These are phyloP conservation scores for Oryza punctata DNA, from an alignment of 176 grass and related monocot species.

Conservation along the genomic window DNA sequence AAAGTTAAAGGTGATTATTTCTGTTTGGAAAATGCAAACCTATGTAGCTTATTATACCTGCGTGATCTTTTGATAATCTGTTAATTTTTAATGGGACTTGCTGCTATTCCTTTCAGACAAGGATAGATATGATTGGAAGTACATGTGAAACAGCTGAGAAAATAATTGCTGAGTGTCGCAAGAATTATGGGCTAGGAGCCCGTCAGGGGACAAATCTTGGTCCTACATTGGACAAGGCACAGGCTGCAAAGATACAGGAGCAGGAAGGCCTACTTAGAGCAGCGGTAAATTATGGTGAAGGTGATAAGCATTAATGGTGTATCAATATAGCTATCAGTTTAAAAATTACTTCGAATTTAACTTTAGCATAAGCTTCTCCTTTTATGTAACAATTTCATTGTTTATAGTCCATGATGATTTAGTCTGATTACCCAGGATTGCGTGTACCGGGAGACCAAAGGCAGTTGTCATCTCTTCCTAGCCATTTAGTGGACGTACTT, in stretches of 20 bases:
- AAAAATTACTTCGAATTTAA: slow-evolving; percentile 3
- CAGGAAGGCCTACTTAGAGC: slow-evolving; percentile 83
- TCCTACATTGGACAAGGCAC: slow-evolving; percentile 86
- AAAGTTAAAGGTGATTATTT: slow-evolving; percentile 67
- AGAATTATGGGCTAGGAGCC: slow-evolving; percentile 72
- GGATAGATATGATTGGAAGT: slow-evolving; percentile 94
- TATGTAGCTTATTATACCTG: neutral
- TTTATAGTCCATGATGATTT: neutral
- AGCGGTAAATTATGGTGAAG: slow-evolving; percentile 87
- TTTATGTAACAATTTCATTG: neutral
- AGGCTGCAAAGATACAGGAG: slow-evolving; percentile 72
- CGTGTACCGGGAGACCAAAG: slow-evolving; percentile 72
- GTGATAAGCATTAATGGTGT: slow-evolving; percentile 44
- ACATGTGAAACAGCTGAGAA: slow-evolving; percentile 98
- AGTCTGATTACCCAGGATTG: slow-evolving; percentile 57
- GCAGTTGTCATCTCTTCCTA: slow-evolving; percentile 88
- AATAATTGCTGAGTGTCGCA: slow-evolving; percentile 75
- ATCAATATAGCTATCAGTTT: neutral
- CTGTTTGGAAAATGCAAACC: slow-evolving; percentile 16
- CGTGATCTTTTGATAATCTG: slow-evolving; percentile 1
- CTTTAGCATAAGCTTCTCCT: neutral
- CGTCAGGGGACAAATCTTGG: slow-evolving; percentile 72
- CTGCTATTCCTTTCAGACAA: slow-evolving; percentile 50
- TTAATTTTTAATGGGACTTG: slow-evolving; percentile 32
- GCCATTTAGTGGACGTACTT: slow-evolving; percentile 85